These are phyloP conservation scores for Amphirosellinia nigrospora DNA, from an alignment of 495 filamentous ascomycete species.

Conservation along the genomic window DNA sequence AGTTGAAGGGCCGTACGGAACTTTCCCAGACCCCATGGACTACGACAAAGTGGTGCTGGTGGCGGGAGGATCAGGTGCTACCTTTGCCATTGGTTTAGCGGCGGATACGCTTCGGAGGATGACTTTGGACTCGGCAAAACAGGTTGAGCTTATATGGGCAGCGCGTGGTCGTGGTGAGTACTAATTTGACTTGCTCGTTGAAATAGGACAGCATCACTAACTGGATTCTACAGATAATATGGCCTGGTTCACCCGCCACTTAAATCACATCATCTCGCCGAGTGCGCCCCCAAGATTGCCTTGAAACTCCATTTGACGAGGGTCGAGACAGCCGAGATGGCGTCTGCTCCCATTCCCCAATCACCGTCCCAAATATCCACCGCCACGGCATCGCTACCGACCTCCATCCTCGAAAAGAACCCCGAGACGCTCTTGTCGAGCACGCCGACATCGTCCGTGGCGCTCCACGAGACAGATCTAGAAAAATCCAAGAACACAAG, in stretches of 20 bases:
- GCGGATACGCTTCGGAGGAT: conserved; percentile 56
- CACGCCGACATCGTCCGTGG: conserved; percentile 28
- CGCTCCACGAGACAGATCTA: conserved; percentile 30
- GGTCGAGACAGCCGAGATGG: conserved; percentile 13
- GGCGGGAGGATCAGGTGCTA: conserved; percentile 64
- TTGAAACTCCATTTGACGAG: conserved; percentile 55
- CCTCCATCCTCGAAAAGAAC: conserved; percentile 1
- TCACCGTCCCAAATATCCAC: conserved; percentile 26
- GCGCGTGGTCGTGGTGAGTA: conserved; percentile 56
- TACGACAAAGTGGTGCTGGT: conserved; percentile 65
- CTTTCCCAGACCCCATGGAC: conserved; percentile 59
- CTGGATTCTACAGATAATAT: conserved; percentile 43
- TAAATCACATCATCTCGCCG: conserved; percentile 47
- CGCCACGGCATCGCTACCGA: not conserved
- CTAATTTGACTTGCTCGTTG: conserved; percentile 1
- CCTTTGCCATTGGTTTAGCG: conserved; percentile 62
- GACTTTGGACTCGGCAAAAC: conserved; percentile 46
- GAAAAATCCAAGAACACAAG: conserved; percentile 28
- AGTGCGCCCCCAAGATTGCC: conserved; percentile 51
- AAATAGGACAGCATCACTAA: conserved; percentile 21
- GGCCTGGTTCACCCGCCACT: conserved; percentile 59
- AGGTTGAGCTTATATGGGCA: conserved; percentile 63
- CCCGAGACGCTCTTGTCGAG: conserved; percentile 27
- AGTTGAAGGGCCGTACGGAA: conserved; percentile 65
- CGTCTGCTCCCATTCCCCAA: conserved; percentile 5